Conservation (phyloP, 2,329 filamentous ascomycete genomes). For the Bipolaris sorokiniana region DNA sequence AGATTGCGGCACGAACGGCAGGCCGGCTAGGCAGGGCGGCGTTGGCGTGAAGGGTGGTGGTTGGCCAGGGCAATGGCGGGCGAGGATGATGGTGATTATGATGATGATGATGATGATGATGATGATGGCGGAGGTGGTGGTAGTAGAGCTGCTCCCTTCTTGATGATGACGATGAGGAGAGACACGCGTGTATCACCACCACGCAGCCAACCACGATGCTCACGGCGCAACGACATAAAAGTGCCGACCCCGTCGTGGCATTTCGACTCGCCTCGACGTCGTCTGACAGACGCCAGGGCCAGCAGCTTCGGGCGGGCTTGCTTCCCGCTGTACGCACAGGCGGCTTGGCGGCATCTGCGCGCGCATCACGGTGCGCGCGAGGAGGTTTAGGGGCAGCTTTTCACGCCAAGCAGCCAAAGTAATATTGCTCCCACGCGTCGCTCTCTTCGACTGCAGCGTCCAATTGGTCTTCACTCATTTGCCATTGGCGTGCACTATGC, state of each 20-base stretch:
- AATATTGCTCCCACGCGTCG: slow-evolving; percentile 32
- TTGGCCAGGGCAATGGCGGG: not conserved
- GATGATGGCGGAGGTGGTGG: no score
- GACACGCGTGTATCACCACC: not conserved
- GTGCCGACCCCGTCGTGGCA: not conserved
- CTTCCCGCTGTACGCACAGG: slow-evolving; percentile 27
- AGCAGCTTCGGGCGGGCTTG: slow-evolving; percentile 20
- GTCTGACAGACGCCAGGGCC: slow-evolving; percentile 22
- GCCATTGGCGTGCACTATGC: slow-evolving; percentile 17
- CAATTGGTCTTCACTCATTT: slow-evolving; percentile 23
- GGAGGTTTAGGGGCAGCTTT: slow-evolving; percentile 32
- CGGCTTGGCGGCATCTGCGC: slow-evolving; percentile 20
- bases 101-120: no score
- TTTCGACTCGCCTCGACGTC: slow-evolving; percentile 10
- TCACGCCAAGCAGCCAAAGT: slow-evolving; percentile 26
- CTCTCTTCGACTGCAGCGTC: slow-evolving; percentile 33
- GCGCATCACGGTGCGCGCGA: slow-evolving; percentile 28
- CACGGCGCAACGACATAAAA: not conserved
- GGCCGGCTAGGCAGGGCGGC: slow-evolving; percentile 20
- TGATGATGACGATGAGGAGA: not conserved
- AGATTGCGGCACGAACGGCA: slow-evolving; percentile 43
- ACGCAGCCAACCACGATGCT: not conserved
- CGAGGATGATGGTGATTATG: no score
- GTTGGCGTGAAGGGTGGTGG: not conserved
- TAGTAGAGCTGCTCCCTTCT: no score